Evolutionary conservation across 2,329 filamentous ascomycete species (phyloP).

Genomic region (Camptophora hylomeconis): DNA sequence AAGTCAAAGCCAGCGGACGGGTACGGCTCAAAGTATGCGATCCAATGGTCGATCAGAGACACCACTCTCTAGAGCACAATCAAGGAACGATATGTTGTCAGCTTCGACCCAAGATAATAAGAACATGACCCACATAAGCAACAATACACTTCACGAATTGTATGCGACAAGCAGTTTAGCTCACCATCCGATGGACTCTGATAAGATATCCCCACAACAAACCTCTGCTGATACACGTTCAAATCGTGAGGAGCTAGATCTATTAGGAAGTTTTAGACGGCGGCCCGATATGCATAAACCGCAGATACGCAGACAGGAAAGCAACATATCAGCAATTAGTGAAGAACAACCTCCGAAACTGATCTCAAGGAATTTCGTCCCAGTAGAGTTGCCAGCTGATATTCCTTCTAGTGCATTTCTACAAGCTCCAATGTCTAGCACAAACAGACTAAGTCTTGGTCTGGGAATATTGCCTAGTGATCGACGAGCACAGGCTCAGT

Average conservation of each 20-base stretch:
- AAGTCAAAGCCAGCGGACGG: no score
- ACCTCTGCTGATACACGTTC: neutral
- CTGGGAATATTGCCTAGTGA: slow-evolving; percentile 7
- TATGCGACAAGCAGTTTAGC: no score
- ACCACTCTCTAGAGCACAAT: no score
- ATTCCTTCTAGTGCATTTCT: slow-evolving; percentile 14
- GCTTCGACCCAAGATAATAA: slow-evolving; percentile 1
- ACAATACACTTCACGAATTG: slow-evolving; percentile 1
- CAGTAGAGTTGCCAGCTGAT: slow-evolving; percentile 16
- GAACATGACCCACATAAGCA: slow-evolving; percentile 1
- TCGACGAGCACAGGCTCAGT: neutral
- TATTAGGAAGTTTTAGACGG: no score
- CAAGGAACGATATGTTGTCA: slow-evolving; percentile 2
- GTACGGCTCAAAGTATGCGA: slow-evolving; percentile 1
- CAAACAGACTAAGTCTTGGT: slow-evolving; percentile 15
- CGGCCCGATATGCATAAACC: no score
- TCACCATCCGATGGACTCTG: no score
- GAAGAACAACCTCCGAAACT: neutral
- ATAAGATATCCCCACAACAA: slow-evolving; percentile 1
- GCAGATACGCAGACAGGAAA: no score
- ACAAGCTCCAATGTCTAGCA: slow-evolving; percentile 14
- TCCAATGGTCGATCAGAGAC: slow-evolving; percentile 1
- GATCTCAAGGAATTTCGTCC: slow-evolving; percentile 4
- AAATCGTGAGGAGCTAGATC: no score
- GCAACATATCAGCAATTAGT: no score